These are phyloP conservation scores for Candida stauntonica DNA, from an alignment of 805 yeast species.

Conservation along the genomic window DNA sequence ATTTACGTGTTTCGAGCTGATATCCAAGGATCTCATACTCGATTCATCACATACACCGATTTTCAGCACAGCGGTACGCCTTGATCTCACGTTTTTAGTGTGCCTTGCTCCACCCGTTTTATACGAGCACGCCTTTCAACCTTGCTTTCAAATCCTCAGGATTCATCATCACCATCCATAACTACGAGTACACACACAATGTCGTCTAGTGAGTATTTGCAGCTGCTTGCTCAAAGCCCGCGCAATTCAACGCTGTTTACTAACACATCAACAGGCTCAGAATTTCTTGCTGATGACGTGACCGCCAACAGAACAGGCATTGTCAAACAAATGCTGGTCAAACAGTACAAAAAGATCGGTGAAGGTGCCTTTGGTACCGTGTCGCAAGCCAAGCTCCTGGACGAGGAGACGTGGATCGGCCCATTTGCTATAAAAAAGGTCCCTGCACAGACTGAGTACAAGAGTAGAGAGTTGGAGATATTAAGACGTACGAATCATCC, in stretches of 20 bases:
- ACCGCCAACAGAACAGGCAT: conserved; percentile 52
- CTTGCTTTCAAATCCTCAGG: no score
- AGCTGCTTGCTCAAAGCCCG: no score
- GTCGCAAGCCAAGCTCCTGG: conserved; percentile 59
- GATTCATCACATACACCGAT: no score
- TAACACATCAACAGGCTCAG: no score
- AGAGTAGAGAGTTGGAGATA: conserved; percentile 75
- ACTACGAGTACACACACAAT: neutral
- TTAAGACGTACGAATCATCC: conserved; percentile 75
- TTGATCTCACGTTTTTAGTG: no score
- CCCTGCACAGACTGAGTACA: conserved; percentile 84
- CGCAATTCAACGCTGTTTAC: no score
- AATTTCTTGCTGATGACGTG: conserved; percentile 56
- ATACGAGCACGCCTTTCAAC: no score
- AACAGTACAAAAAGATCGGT: conserved; percentile 71
- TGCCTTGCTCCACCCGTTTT: no score
- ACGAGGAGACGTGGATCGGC: conserved; percentile 54
- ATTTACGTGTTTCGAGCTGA: no score
- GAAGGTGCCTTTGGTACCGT: conserved; percentile 89
- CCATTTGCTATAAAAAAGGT: conserved; percentile 83
- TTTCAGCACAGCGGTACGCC: no score
- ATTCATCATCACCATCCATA: conserved; percentile 1
- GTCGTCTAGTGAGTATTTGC: conserved; percentile 1
- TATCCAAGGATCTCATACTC: no score
- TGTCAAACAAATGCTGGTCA: conserved; percentile 58